A percentile compares a stretch with the other conserved stretches of the same genome.
Evolutionary conservation across 2,329 filamentous ascomycete genomes (phyloP).

Genomic region (Capronia epimyces): DNA sequence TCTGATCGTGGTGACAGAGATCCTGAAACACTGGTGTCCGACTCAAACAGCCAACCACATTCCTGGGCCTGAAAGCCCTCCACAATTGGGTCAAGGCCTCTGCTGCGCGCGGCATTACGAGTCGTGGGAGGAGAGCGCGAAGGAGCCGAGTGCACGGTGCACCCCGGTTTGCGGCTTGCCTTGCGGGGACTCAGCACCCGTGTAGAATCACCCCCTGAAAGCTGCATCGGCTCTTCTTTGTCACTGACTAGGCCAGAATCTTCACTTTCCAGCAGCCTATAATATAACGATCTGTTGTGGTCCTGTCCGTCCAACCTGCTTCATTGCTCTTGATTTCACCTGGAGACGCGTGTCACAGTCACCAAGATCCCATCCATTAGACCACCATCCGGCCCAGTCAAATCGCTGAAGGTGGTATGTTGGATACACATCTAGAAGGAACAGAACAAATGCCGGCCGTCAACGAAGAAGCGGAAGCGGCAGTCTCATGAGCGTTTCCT

Average conservation of each 20-base stretch:
- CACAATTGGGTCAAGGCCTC: slow-evolving; percentile 3
- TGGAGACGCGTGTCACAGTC: not conserved
- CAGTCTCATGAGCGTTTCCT: too few relatives aligned
- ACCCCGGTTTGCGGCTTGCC: slow-evolving; percentile 4
- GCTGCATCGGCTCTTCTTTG: slow-evolving; percentile 9
- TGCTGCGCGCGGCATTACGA: not conserved
- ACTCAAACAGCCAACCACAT: slow-evolving; percentile 13
- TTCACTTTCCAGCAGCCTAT: not conserved
- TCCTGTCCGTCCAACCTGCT: not conserved
- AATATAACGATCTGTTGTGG: slow-evolving; percentile 1
- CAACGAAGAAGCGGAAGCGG: too few relatives aligned
- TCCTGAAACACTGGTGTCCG: slow-evolving; percentile 25
- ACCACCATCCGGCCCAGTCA: too few relatives aligned
- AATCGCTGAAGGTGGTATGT: too few relatives aligned
- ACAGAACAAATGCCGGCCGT: too few relatives aligned
- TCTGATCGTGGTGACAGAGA: slow-evolving; percentile 14
- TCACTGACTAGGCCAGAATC: not conserved
- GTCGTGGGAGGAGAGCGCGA: not conserved
- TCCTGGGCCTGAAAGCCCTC: slow-evolving; percentile 2
- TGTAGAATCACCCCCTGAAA: slow-evolving; percentile 14
- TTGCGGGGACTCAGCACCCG: slow-evolving; percentile 11
- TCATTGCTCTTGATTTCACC: slow-evolving; percentile 6
- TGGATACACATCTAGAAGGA: too few relatives aligned
- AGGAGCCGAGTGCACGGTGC: not conserved
- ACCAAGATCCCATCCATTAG: too few relatives aligned